A percentile compares a stretch with the other conserved stretches of the same genome.
Conservation (phyloP, 1,139 yeast species). For the Diutina sp. region DNA sequence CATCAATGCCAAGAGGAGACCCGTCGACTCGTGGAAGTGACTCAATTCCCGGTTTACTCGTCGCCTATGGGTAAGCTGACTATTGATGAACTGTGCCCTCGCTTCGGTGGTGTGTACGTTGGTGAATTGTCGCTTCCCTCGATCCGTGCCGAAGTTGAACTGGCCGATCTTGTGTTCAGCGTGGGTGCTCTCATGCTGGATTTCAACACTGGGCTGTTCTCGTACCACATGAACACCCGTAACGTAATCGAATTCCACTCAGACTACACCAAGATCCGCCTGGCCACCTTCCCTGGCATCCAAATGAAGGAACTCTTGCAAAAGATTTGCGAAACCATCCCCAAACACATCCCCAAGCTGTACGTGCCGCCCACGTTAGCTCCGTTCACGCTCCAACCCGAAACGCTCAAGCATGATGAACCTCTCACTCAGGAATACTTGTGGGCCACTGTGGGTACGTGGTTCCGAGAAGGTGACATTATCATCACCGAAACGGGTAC, state of each 20-base stretch:
- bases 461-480: constrained; percentile 71
- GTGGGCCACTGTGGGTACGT: constrained; percentile 65
- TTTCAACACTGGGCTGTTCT: constrained; percentile 83
- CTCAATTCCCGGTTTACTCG: constrained; percentile 74
- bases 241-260: constrained; percentile 83
- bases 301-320: constrained; percentile 62
- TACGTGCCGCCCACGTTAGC: constrained; percentile 39
- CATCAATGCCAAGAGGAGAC: constrained; percentile 59
- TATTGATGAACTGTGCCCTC: constrained; percentile 58
- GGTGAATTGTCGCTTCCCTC: constrained; percentile 70
- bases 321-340: constrained; percentile 15
- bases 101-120: constrained; percentile 81
- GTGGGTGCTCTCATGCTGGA: constrained; percentile 79
- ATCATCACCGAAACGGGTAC: constrained; percentile 85
- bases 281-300: constrained; percentile 65
- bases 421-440: constrained; percentile 61
- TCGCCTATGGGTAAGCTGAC: constrained; percentile 89
- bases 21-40: constrained; percentile 44
- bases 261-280: constrained; percentile 68
- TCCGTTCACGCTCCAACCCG: constrained; percentile 19
- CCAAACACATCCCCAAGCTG: constrained; percentile 11
- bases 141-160: constrained; percentile 64
- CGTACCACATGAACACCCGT: constrained; percentile 68
- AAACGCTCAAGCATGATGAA: constrained; percentile 13
- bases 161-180: constrained; percentile 63